Percentiles rank a stretch among this genome's conserved stretches.
Evolutionary conservation across 352 stramenopile species (phyloP).

Genomic region (Globisporangium viniferum): DNA sequence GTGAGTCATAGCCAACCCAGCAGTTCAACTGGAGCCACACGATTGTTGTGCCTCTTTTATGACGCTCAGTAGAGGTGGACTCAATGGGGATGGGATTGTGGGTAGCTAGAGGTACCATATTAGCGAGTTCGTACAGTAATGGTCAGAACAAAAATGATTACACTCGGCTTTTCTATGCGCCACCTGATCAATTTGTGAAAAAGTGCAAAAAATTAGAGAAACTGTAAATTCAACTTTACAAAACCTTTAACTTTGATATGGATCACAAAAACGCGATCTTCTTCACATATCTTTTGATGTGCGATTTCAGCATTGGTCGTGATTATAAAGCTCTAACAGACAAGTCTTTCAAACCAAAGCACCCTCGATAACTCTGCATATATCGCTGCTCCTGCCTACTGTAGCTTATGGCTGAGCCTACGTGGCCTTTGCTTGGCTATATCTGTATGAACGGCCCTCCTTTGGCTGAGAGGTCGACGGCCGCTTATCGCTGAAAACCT

Average conservation of each 20-base stretch:
- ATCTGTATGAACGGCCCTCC: too few relatives aligned
- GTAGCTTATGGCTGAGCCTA: too few relatives aligned
- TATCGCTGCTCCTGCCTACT: too few relatives aligned
- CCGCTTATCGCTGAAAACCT: too few relatives aligned
- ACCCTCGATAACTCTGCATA: too few relatives aligned
- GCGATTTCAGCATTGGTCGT: not conserved
- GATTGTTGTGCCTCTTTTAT: not conserved
- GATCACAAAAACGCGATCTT: not conserved
- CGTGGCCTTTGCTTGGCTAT: too few relatives aligned
- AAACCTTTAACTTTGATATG: not conserved
- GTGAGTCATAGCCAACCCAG: too few relatives aligned
- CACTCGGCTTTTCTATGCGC: not conserved
- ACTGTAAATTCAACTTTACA: not conserved
- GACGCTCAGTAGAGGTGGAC: not conserved
- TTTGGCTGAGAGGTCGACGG: too few relatives aligned
- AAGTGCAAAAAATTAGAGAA: not conserved
- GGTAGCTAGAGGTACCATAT: constrained; percentile 9
- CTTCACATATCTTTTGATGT: not conserved
- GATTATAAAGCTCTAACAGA: too few relatives aligned
- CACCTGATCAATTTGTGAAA: not conserved
- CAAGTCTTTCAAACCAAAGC: too few relatives aligned
- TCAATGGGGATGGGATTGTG: not conserved
- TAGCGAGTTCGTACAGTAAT: not conserved
- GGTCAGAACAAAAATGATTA: not conserved
- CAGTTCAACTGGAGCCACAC: too few relatives aligned